phyloP scores from a whole-genome alignment of 148 eudicot species.

The Silene conica region DNA sequence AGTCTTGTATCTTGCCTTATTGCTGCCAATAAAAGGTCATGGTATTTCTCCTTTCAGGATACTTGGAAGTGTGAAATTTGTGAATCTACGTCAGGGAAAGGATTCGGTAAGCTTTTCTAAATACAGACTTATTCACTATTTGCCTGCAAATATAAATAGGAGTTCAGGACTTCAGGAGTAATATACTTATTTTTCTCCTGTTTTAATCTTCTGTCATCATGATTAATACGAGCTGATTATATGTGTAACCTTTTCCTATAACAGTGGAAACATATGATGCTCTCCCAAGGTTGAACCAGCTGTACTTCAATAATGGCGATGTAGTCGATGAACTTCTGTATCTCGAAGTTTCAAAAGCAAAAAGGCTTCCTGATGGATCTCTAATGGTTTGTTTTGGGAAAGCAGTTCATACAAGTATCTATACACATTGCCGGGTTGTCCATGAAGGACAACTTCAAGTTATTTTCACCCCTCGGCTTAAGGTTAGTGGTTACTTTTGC shows the following conservation, averaged over 20 bases:
- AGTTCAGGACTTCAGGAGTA: not conserved
- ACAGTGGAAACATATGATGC: slow-evolving; percentile 44
- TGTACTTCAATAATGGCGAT: slow-evolving; percentile 42
- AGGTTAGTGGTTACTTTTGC: slow-evolving; percentile 34
- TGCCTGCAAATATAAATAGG: not conserved
- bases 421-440: slow-evolving; percentile 48
- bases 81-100: slow-evolving; percentile 37
- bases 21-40: not conserved
- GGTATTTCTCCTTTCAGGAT: slow-evolving; percentile 22
- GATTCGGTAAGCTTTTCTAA: slow-evolving; percentile 45
- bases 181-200: no score
- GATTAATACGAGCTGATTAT: not conserved
- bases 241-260: slow-evolving; percentile 7
- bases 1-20: not conserved
- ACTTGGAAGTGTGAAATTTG: slow-evolving; percentile 44
- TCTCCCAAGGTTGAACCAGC: slow-evolving; percentile 41
- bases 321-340: slow-evolving; percentile 53
- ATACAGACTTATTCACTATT: not conserved
- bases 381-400: slow-evolving; percentile 41
- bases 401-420: slow-evolving; percentile 54
- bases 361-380: slow-evolving; percentile 37
- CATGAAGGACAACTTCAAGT: slow-evolving; percentile 68
- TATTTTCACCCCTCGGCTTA: slow-evolving; percentile 42
- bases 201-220: no score
- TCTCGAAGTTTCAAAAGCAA: slow-evolving; percentile 44